These are phyloP conservation scores for Solanum sitiens DNA, from an alignment of 257 asterid genomes.

Conservation along the genomic window DNA sequence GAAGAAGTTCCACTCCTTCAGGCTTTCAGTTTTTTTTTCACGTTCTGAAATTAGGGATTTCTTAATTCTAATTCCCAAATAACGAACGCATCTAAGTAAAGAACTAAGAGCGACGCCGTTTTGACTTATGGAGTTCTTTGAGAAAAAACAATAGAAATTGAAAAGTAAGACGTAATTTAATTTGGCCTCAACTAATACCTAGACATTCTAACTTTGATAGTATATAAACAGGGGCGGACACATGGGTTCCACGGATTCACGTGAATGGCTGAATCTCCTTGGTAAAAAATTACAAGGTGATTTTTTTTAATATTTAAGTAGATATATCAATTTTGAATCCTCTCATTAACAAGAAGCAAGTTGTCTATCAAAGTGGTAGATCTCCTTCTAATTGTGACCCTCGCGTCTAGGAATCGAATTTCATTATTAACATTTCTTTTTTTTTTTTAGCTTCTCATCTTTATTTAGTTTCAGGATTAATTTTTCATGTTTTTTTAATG, in stretches of 20 bases:
- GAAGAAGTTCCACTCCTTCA: not conserved
- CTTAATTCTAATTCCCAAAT: not conserved
- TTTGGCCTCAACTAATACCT: not conserved
- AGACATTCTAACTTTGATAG: no score
- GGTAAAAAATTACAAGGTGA: no score
- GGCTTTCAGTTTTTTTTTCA: not conserved
- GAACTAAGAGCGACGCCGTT: not conserved
- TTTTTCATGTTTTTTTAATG: accelerated
- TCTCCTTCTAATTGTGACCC: not conserved
- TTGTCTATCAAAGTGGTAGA: not conserved
- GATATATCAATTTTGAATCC: no score
- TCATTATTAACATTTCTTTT: not conserved
- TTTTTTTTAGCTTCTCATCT: not conserved
- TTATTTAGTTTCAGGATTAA: no score
- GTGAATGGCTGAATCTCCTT: no score
- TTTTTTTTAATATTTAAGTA: no score
- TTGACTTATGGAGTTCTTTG: not conserved
- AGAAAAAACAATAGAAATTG: not conserved
- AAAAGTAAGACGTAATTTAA: not conserved
- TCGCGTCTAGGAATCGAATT: not conserved
- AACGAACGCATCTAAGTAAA: not conserved
- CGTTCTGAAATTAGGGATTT: not conserved
- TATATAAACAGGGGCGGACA: not conserved
- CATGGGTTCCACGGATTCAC: no score
- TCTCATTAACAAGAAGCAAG: not conserved